Base-by-base conservation (phyloP, 2,329 filamentous ascomycete species). In the Fusarium decemcellulare region DNA sequence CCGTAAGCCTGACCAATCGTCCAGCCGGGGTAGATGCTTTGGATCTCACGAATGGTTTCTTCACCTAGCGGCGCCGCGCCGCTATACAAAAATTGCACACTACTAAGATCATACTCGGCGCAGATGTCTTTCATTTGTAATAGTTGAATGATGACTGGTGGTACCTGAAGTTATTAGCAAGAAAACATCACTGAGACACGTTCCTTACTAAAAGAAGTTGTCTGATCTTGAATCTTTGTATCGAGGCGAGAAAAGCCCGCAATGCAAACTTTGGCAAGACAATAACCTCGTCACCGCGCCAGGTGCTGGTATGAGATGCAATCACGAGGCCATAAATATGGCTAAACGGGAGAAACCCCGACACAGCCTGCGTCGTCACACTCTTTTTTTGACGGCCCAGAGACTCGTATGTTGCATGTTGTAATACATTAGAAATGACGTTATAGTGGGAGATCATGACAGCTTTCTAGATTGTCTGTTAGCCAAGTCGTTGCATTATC, bases 361-460 rank as follows among this genome's bases (percentile, higher is more conserved):
- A 85, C 1, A 79, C 81, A 8, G 86, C 78, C 58, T 86, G 80
- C 0, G 79, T 84, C 0, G 76, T 73, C 18, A 86, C 59, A 5
- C 76, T 76, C 3, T 76, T 76, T 60, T 65, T 79, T 74, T 64
- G 81, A 73, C 44, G 74, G 27, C 61, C 81, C 61, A 67, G 76
- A 29, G 60, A 85, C 76, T 63, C 77, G 87, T 2, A 84, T 72
- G 23, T 74, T 71, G 59, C 90, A 83, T 59, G 48, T 74, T 94
- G 92, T 42, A 94, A 72, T 0, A 89, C 86, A 74, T 95, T 95
- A 32, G 92, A 87, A 50, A 95, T 94, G 37, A 95, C 90, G 68
- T 95, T 95, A 16, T 83, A 81, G 75, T 95, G 93, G 2, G 92
- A 92, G 63, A 95, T 92, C 91, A 93, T 94, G 44, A 95, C 93